Evolutionary conservation across 176 grass and related monocot genomes (phyloP).

Genomic region (Puccinellia tenuiflora): DNA sequence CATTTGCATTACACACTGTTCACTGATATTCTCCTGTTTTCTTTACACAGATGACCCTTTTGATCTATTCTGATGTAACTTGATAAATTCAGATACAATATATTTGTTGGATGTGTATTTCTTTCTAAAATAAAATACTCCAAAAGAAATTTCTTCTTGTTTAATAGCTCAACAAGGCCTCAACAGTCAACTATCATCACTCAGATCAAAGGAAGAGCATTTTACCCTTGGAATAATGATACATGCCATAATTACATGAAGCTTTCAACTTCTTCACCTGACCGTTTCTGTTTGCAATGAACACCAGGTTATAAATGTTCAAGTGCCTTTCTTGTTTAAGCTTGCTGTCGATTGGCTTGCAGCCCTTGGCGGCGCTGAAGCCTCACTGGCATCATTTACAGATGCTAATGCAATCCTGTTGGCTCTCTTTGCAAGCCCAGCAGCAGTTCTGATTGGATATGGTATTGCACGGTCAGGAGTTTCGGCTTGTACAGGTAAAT

Average conservation of each 20-base stretch:
- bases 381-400: slow-evolving; percentile 78
- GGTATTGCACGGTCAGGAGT: slow-evolving; percentile 92
- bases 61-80: not conserved
- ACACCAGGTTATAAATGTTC: slow-evolving; percentile 98
- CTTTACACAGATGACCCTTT: not conserved
- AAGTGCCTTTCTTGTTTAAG: slow-evolving; percentile 99
- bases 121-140: not conserved
- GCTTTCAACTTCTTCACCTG: slow-evolving; percentile 27
- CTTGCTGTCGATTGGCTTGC: slow-evolving; percentile 95
- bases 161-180: slow-evolving; percentile 6
- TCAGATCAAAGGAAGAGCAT: slow-evolving; percentile 8
- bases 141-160: not conserved
- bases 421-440: slow-evolving; percentile 96
- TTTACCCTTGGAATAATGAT: not conserved
- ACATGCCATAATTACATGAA: slow-evolving; percentile 5
- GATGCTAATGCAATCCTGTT: slow-evolving; percentile 88
- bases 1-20: not conserved
- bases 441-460: slow-evolving; percentile 95
- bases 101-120: not conserved
- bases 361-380: slow-evolving; percentile 58
- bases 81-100: slow-evolving; percentile 5
- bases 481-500: slow-evolving; percentile 83
- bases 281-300: slow-evolving; percentile 35
- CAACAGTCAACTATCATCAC: not conserved
- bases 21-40: not conserved